Evolutionary conservation across 352 stramenopile genomes (phyloP).

Genomic region (Pythium biforme): DNA sequence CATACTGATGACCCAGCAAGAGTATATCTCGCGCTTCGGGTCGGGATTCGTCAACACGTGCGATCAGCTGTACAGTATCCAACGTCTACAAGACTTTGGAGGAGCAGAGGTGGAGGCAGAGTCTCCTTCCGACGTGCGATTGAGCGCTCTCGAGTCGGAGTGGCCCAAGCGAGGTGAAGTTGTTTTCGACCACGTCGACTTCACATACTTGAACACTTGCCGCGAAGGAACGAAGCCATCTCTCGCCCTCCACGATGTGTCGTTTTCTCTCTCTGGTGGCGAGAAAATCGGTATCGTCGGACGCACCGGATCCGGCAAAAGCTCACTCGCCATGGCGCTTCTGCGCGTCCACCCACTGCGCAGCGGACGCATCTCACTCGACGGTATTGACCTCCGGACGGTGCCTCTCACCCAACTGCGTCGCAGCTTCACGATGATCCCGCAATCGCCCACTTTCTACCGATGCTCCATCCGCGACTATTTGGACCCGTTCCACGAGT

Average conservation of each 20-base stretch:
- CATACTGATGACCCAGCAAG: conserved; percentile 1
- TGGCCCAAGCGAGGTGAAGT: not conserved
- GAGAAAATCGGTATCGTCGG: conserved; percentile 30
- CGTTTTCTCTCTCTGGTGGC: conserved; percentile 19
- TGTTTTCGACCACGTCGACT: not conserved
- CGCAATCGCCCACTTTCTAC: conserved; percentile 87
- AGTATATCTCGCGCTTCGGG: not conserved
- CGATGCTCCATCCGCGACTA: conserved; percentile 81
- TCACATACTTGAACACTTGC: not conserved
- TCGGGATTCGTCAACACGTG: not conserved
- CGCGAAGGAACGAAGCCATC: not conserved
- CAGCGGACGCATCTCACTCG: conserved; percentile 69
- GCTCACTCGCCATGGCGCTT: conserved; percentile 32
- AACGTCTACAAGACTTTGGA: not conserved
- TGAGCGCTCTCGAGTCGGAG: not conserved
- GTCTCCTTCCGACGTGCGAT: not conserved
- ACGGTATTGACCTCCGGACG: conserved; percentile 66
- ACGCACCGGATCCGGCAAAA: conserved; percentile 37
- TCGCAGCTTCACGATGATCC: conserved; percentile 45
- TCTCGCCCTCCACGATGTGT: conserved; percentile 21
- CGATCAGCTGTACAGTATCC: not conserved
- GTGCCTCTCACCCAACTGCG: conserved; percentile 20
- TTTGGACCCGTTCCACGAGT: conserved; percentile 82
- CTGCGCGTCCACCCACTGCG: conserved; percentile 28
- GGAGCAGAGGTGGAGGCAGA: not conserved